Base-by-base conservation (phyloP, 1,284 basidiomycete genomes). In the Thecaphora frezii region DNA sequence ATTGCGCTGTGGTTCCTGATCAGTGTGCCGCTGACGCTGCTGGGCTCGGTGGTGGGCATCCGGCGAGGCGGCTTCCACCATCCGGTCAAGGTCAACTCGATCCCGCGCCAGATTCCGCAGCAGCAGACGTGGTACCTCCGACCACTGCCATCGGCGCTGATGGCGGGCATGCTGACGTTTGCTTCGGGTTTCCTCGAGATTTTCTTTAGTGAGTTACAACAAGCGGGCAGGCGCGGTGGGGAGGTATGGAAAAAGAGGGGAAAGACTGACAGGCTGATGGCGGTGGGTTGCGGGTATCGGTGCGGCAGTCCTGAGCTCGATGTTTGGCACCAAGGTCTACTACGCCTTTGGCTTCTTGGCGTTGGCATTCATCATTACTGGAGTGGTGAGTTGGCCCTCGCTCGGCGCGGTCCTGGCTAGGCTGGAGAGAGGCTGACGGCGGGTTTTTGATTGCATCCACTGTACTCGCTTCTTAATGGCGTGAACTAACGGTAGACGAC, bases 171-270 rank as follows among this genome's bases (percentile, higher is more conserved):
- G 61, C 84, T 97, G 30, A 93, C 94, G 0, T 97, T 97, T 69
- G 91, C 90, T 86, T 93, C 93, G 41, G 93, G 91, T 1, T 97
- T 97, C 75, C 89, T 97, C 63, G 94, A 97, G 80, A 83, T 97
- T 14, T 97, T 93, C 81, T 97, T 93, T 78, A 88, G 33, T 36
- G 33, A 7, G 33, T 36, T 4, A 16, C n/a, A n/a, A n/a, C n/a
- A n/a, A n/a, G n/a, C n/a, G n/a, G n/a, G n/a, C n/a, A n/a, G n/a
- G n/a, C n/a, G n/a, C n/a, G n/a, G n/a, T n/a, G n/a, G n/a, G n/a
- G n/a, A n/a, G n/a, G n/a, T n/a, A n/a, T n/a, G n/a, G n/a, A n/a
- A n/a, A n/a, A n/a, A n/a, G n/a, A n/a, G n/a, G n/a, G n/a, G n/a
- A n/a, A n/a, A n/a, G n/a, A n/a, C n/a, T n/a, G n/a, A n/a, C n/a